These are phyloP conservation scores for Theobroma cacao DNA, from an alignment of 345 rosid genomes.

Conservation along the genomic window DNA sequence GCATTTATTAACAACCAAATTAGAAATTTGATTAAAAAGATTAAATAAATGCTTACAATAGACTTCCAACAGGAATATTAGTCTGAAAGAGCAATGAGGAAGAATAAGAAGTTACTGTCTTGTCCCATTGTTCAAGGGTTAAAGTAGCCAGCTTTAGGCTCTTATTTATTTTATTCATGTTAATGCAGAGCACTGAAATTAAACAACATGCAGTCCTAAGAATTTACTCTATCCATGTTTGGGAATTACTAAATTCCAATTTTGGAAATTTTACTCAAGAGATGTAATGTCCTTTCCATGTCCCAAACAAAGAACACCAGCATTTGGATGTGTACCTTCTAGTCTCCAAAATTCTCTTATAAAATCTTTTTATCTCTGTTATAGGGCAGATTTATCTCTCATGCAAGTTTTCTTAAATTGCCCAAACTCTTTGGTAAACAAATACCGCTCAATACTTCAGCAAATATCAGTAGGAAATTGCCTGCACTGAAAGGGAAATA, in stretches of 20 bases:
- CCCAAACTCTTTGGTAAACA: neutral
- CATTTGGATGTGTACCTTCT: neutral
- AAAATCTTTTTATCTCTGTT: neutral
- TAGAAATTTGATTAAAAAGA: conserved; percentile 1
- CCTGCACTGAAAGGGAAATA: neutral
- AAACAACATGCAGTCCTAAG: neutral
- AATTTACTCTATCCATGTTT: neutral
- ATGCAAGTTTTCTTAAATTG: neutral
- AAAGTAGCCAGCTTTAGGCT: neutral
- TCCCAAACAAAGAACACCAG: neutral
- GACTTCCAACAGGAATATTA: neutral
- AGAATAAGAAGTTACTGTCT: neutral
- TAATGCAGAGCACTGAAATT: neutral
- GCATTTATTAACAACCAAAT: neutral
- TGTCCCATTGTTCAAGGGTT: neutral
- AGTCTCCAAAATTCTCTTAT: neutral
- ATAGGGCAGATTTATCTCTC: neutral
- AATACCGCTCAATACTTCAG: neutral
- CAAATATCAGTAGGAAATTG: conserved; percentile 1
- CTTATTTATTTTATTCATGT: conserved; percentile 1
- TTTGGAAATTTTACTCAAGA: conserved; percentile 4
- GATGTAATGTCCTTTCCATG: neutral
- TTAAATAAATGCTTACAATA: conserved; percentile 10
- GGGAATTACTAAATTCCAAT: neutral
- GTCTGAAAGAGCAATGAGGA: neutral